Conservation (phyloP, 176 grass and related monocot genomes). For the Zoysia japonica region DNA sequence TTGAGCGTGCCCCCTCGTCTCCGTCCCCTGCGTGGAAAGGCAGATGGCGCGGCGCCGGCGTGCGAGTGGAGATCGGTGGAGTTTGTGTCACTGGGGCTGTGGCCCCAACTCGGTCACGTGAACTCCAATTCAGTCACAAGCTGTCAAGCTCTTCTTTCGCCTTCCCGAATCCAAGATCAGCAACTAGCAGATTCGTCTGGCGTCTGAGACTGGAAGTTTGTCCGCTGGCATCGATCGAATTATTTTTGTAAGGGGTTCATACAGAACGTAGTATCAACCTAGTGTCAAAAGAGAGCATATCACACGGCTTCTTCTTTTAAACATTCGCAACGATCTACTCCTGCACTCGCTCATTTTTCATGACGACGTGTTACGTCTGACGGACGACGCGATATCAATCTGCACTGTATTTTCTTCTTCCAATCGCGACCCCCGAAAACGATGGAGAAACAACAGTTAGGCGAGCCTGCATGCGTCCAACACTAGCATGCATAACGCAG, state of each 20-base stretch:
- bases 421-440: conserved; percentile 8
- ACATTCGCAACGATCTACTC: not conserved
- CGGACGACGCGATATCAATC: conserved; percentile 1
- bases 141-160: not conserved
- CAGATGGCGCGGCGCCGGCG: too few species aligned
- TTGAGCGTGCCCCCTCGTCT: too few species aligned
- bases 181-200: not conserved
- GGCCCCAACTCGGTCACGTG: not conserved
- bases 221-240: not conserved
- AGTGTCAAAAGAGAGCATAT: conserved; percentile 15
- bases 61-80: too few species aligned
- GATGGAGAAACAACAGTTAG: conserved; percentile 15
- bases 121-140: too few species aligned
- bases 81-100: too few species aligned
- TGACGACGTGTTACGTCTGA: not conserved
- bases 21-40: too few species aligned
- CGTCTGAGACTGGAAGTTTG: not conserved
- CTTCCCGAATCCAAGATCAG: not conserved
- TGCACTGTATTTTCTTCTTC: not conserved
- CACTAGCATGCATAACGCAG: not conserved
- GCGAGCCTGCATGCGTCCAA: not conserved
- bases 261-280: not conserved
- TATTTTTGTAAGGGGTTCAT: not conserved
- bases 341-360: not conserved
- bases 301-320: not conserved